These are phyloP conservation scores for Trichoderma pleuroti DNA, from an alignment of 2,329 filamentous ascomycete species.

Conservation along the genomic window DNA sequence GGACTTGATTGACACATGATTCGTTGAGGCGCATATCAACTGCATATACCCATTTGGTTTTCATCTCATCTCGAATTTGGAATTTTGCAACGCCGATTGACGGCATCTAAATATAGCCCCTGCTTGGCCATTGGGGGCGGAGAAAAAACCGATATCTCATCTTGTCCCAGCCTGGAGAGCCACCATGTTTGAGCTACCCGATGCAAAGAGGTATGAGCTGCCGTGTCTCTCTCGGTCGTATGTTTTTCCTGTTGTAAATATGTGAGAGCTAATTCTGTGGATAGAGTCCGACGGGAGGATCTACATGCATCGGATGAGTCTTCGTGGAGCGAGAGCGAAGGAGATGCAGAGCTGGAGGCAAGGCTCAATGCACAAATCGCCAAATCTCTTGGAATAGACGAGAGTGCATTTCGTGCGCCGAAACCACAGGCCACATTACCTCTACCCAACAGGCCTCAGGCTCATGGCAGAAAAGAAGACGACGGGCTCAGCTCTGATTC, in stretches of 20 bases:
- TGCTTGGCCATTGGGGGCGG: not conserved
- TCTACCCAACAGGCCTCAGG: not conserved
- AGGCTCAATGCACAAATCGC: constrained; percentile 48
- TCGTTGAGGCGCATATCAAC: not conserved
- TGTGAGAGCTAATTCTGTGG: not conserved
- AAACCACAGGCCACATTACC: not conserved
- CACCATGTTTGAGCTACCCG: constrained; percentile 51
- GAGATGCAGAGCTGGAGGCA: constrained; percentile 39
- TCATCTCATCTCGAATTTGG: not conserved
- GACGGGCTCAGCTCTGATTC: not conserved
- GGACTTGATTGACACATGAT: not conserved
- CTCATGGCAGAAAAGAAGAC: not conserved
- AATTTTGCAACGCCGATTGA: not conserved
- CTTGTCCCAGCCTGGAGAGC: not conserved
- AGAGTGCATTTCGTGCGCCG: constrained; percentile 22
- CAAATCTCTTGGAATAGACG: constrained; percentile 40
- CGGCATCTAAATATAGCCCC: not conserved
- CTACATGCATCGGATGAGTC: constrained; percentile 40
- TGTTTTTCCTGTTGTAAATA: not conserved
- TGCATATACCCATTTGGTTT: not conserved
- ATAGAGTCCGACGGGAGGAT: constrained; percentile 54
- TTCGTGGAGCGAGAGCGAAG: constrained; percentile 27
- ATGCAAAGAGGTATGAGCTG: constrained; percentile 46
- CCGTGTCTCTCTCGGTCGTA: not conserved
- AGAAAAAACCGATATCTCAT: not conserved